Conservation (phyloP, 495 filamentous ascomycete species). For the Trichoderma asperelloides region DNA sequence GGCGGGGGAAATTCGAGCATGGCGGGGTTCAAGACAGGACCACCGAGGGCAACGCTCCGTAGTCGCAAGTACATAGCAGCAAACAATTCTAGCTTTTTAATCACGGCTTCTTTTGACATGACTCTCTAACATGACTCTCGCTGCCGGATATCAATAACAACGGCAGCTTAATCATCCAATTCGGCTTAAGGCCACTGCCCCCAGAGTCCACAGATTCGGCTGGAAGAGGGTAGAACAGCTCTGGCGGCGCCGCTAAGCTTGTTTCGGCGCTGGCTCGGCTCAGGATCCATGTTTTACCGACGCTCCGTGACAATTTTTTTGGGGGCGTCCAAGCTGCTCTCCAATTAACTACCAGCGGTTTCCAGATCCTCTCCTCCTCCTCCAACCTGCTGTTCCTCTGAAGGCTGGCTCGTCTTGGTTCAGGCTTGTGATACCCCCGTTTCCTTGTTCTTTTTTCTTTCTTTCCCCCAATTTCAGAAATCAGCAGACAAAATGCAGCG, state of each 20-base stretch:
- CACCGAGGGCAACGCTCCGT: no score
- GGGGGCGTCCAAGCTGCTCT: not conserved
- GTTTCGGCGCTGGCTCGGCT: not conserved
- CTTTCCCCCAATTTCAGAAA: conserved; percentile 9
- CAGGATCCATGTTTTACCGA: conserved; percentile 10
- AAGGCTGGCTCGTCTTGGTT: not conserved
- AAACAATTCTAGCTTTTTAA: no score
- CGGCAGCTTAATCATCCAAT: not conserved
- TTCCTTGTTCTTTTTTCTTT: conserved; percentile 15
- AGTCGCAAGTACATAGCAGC: no score
- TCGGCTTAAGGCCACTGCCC: not conserved
- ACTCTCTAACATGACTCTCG: no score
- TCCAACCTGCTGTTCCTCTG: not conserved
- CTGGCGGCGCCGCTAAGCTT: not conserved
- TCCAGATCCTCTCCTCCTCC: not conserved
- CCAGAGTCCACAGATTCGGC: not conserved
- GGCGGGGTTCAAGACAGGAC: no score
- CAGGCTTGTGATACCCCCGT: conserved; percentile 8
- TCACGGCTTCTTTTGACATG: no score
- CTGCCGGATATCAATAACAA: not conserved
- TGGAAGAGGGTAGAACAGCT: conserved; percentile 9
- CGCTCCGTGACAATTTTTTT: conserved; percentile 12
- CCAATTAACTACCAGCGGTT: not conserved
- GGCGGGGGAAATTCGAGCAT: no score
- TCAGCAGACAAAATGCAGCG: conserved; percentile 33